Evolutionary conservation across 2,329 filamentous ascomycete species (phyloP), one percentile per base, ranked within the genome.

Genomic region (Waltergamsia citrina): DNA sequence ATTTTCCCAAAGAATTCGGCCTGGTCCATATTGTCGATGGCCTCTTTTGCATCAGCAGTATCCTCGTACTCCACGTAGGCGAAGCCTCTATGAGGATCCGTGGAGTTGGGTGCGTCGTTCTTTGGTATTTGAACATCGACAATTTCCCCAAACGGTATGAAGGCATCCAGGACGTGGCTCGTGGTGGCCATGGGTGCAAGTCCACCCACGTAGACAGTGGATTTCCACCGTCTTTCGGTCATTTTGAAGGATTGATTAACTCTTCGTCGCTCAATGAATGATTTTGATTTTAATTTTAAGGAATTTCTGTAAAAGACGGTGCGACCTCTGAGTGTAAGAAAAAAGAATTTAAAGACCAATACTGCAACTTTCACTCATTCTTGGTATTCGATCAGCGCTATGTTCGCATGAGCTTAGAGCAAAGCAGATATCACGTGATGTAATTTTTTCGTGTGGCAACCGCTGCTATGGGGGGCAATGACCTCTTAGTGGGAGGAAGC

Each of bases 1-100:
- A 92, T 81, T 39, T 85, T 77, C 9, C 92, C 93, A 54, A 90
- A 96, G 29, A 98, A 74, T 62, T 96, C 90, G 40, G 88, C 83
- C 56, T 94, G 87, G 54, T 98, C 86, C 90, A 98, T 96, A 54
- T 98, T 98, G 68, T 96, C 87, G 56, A 98, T 94, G 33, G 92
- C 92, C 60, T 96, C 90, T 50, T 80, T 80, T 19, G 88, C 90
- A 59, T 98, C 92, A 37, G 81, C 75, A 10, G 78, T 71, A 37
- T 86, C 74, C 49, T 95, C 87, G 51, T 85, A 98, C 53, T 98
- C 92, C 33, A 98, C 85, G 54, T 98, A 96, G 38, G 88, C 92
- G 57, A 96, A 98, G 1, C 93, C 92, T 34, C 88, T 73, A 56
- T 98, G 92, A 20, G 78, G 65, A 26, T 93, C 85, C 31, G 72